A percentile compares a stretch with the other conserved stretches of the same genome.
Evolutionary conservation across 2,329 filamentous ascomycete genomes (phyloP).

Genomic region (Pyrenophora teres): DNA sequence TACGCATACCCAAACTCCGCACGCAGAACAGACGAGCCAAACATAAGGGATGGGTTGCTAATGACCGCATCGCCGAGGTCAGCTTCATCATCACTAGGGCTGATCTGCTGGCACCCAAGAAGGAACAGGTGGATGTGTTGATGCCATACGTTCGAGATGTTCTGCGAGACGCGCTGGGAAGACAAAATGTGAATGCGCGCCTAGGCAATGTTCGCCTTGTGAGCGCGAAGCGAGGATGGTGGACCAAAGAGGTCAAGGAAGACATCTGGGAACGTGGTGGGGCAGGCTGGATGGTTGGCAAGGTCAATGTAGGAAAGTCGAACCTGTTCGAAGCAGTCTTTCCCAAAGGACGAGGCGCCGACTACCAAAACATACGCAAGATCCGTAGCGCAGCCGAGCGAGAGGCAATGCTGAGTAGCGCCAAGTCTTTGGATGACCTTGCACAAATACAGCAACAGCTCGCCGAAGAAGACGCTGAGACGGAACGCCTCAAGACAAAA

Average conservation of each 20-base stretch:
- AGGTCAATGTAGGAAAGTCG: slow-evolving; percentile 97
- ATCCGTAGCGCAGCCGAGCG: slow-evolving; percentile 41
- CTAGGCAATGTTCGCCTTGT: slow-evolving; percentile 87
- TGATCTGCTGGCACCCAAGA: slow-evolving; percentile 82
- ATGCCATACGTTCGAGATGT: slow-evolving; percentile 84
- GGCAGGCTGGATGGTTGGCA: slow-evolving; percentile 95
- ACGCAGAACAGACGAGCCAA: slow-evolving; percentile 80
- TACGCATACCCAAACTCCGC: slow-evolving; percentile 74
- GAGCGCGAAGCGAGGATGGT: slow-evolving; percentile 85
- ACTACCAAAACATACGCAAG: slow-evolving; percentile 42
- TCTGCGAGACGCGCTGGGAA: slow-evolving; percentile 75
- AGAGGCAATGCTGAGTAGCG: slow-evolving; percentile 35
- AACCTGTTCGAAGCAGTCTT: slow-evolving; percentile 86
- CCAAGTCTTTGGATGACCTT: slow-evolving; percentile 36
- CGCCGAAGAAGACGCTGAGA: slow-evolving; percentile 40
- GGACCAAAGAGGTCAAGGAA: slow-evolving; percentile 84
- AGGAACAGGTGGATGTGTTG: slow-evolving; percentile 80
- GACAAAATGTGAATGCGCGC: slow-evolving; percentile 70
- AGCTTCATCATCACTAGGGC: slow-evolving; percentile 90
- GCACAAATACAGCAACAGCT: slow-evolving; percentile 34
- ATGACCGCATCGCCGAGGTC: slow-evolving; percentile 71
- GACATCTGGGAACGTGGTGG: slow-evolving; percentile 83
- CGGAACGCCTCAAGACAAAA: slow-evolving; percentile 26
- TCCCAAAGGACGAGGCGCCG: slow-evolving; percentile 65
- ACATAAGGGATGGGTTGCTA: slow-evolving; percentile 66